These are phyloP conservation scores for Aspergillus panamensis DNA, from an alignment of 495 filamentous ascomycete genomes.

Conservation along the genomic window DNA sequence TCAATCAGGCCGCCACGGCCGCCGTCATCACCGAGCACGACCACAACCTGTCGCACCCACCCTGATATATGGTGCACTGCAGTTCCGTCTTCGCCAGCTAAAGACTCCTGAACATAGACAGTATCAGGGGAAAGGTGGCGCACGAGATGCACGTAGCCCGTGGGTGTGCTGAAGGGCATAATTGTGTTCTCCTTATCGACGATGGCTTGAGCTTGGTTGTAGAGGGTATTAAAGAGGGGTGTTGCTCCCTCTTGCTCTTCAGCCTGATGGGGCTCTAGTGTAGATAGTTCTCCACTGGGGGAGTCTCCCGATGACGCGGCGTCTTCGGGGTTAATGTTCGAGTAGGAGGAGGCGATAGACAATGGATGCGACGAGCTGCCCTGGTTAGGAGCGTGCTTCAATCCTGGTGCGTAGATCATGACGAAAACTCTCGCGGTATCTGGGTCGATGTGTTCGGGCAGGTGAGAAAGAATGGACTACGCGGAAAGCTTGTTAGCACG, in stretches of 20 bases:
- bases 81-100: constrained; percentile 68
- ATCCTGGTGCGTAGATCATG: constrained; percentile 78
- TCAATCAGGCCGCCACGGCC: constrained; percentile 84
- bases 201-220: constrained; percentile 67
- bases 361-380: constrained; percentile 41
- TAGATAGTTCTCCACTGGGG: constrained; percentile 48
- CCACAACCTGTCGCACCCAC: constrained; percentile 80
- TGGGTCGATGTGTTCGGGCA: constrained; percentile 68
- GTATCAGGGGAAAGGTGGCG: constrained; percentile 77
- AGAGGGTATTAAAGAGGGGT: constrained; percentile 69
- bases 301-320: constrained; percentile 65
- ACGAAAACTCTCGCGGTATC: constrained; percentile 71
- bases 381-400: constrained; percentile 58
- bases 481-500: constrained; percentile 22
- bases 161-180: constrained; percentile 76
- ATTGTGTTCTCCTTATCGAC: constrained; percentile 83
- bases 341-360: constrained; percentile 82
- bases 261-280: constrained; percentile 42
- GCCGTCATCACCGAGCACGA: constrained; percentile 81
- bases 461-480: constrained; percentile 85
- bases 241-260: constrained; percentile 36
- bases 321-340: constrained; percentile 77
- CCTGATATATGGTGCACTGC: constrained; percentile 67
- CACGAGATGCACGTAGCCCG: constrained; percentile 76
- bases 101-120: constrained; percentile 78